Base-by-base conservation (phyloP, 73 alveolate species). In the Paramecium sexaurelia region DNA sequence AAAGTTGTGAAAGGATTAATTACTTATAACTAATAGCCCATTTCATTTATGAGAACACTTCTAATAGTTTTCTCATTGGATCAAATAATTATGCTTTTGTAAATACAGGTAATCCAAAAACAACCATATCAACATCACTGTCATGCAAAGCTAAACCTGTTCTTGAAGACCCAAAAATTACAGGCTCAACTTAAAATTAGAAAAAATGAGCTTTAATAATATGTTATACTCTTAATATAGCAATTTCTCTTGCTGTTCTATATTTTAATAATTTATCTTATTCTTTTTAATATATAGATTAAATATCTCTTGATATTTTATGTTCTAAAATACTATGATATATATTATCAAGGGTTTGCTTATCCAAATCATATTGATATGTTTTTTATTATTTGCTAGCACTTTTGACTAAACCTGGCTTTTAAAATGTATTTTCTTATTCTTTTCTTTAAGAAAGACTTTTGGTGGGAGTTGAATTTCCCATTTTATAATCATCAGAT, bases 41-140 rank as follows among this genome's bases (percentile, higher is more conserved):
- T 78, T 78, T 78, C 71, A 78, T 40, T 43, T 45, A 13, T 10
- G 45, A 24, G 15, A 78, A 17, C 9, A 41, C 68, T 24, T 78
- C 90, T 1, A 40, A 9, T 13, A 78, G 36, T 45, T 78, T 20
- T 43, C 73, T 78, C 75, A 78, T 78, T 19, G 90, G 90, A 24
- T 78, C 90, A 78, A 15, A 78, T 37, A 78, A 11, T 78, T 78
- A 78, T 1, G 35, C 45, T 41, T 78, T 78, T 13, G 43, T 78
- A 20, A 41, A 41, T 8, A 41, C 68, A 9, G 71, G 35, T 22
- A 78, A 41, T 78, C 90, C 73, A 20, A 43, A 41, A 22, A 78
- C 90, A 20, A 78, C 90, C 40, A 78, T 40, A 78, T 78, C 90
- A 36, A 78, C 90, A 78, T 78, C 90, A 41, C 55, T 41, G 41